Evolutionary conservation across 495 filamentous ascomycete species (phyloP), one percentile per base, ranked within the genome.

Genomic region (Filosporella fistucella): DNA sequence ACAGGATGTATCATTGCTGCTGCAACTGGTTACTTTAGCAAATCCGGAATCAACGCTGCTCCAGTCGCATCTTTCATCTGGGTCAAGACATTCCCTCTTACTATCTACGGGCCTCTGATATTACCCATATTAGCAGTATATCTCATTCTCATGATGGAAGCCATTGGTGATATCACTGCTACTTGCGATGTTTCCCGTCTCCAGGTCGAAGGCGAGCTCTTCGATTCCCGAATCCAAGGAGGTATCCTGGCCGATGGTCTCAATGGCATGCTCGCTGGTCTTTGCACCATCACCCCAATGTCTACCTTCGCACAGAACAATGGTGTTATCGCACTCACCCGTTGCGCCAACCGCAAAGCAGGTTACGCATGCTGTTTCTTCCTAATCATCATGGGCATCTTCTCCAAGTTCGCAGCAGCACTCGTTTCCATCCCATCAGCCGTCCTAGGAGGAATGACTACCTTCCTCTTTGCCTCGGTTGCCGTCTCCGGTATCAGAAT

Each of bases 391-490:
- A 89, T 91, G 85, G 90, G 90, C 33, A 71, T 95, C 52, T 94
- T 95, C 65, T 81, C 88, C 47, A 95, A 95, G 54, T 94, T 95
- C 63, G 88, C 90, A n/a, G 89, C 91, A 1, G 76, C 87, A 0
- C 77, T 95, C 1, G 85, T 91, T 9, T 70, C 89, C 32, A 95
- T 95, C 54, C 91, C 91, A 0, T 67, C 75, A 22, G 55, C 91
- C 1, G 89, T 95, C 1, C 71, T 95, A 4, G 90, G 90, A 42
- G 91, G 91, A 24, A 94, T 96, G 88, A 95, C 91, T 0, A 91
- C 88, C 1, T 95, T 95, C 67, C 73, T 96, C 13, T 95, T 95
- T 70, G 76, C 74, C 50, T 75, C 86, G 8, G 91, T 96, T 21
- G 85, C 87, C 14, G 80, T 94, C 13, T 93, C 86, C 1, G 91